Evolutionary conservation across 331 rosid species (phyloP).

Genomic region (Erythrophleum ivorense): DNA sequence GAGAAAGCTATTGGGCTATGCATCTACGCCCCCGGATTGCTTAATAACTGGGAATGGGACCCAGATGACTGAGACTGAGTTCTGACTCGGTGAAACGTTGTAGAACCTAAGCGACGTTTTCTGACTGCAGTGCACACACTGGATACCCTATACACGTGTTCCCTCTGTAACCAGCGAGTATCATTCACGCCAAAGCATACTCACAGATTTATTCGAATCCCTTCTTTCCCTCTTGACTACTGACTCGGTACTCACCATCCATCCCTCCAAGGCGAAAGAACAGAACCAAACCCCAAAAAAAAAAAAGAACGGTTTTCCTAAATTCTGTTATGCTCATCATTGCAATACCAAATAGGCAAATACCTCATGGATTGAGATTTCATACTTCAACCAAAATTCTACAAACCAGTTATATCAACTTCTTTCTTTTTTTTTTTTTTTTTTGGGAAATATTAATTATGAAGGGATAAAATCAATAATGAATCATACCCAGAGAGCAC

Average conservation of each 20-base stretch:
- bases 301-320: not conserved
- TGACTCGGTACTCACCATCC: conserved; percentile 1
- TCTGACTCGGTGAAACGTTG: conserved; percentile 9
- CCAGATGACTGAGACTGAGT: not conserved
- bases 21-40: conserved; percentile 47
- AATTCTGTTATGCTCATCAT: conserved; percentile 3
- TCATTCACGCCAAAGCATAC: conserved; percentile 3
- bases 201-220: conserved; percentile 15
- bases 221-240: conserved; percentile 2
- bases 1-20: not conserved
- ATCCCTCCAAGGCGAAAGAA: not conserved
- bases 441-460: not conserved
- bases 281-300: not conserved
- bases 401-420: conserved; percentile 23
- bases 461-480: not conserved
- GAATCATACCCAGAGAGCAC: conserved; percentile 78
- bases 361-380: conserved; percentile 28
- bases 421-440: not conserved
- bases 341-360: not conserved
- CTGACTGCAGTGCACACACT: conserved; percentile 10
- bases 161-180: conserved; percentile 14
- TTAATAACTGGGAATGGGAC: conserved; percentile 45
- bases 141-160: conserved; percentile 57
- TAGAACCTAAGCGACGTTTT: conserved; percentile 18
- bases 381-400: conserved; percentile 37